Evolutionary conservation across 257 asterid genomes (phyloP).

Genomic region (Ajuga chamaepitys): DNA sequence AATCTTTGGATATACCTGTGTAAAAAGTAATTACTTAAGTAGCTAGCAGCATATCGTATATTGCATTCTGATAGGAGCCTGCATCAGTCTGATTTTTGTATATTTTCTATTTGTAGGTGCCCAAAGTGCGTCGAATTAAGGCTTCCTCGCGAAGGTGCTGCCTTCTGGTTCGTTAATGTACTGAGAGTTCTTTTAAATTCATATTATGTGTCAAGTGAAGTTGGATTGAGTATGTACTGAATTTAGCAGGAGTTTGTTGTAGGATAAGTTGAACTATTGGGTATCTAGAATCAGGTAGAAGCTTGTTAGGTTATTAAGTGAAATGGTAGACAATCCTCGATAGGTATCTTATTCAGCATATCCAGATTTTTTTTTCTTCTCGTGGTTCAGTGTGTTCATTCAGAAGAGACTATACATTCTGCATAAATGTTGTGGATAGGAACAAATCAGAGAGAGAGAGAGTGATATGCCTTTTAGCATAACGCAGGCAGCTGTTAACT

Average conservation of each 20-base stretch:
- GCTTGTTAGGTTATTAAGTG: background rate
- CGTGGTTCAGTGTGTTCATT: background rate
- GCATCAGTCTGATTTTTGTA: background rate
- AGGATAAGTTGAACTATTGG: background rate
- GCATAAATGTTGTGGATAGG: background rate
- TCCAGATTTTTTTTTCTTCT: background rate
- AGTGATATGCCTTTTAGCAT: background rate
- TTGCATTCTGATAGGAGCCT: background rate
- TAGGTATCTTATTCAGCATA: background rate
- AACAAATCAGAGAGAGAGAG: background rate
- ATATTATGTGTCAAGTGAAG: background rate
- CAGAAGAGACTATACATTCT: background rate
- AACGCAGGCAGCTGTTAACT: background rate
- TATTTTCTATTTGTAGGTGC: slow-evolving; percentile 44
- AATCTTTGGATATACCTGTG: background rate
- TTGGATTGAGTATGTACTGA: background rate
- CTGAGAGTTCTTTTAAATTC: background rate
- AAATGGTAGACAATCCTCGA: background rate
- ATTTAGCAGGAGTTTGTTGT: background rate
- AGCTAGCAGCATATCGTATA: background rate
- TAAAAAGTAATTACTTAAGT: background rate
- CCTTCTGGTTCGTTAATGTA: slow-evolving; percentile 76
- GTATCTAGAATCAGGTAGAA: background rate
- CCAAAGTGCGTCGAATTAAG: slow-evolving; percentile 87
- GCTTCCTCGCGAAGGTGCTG: slow-evolving; percentile 94